phyloP scores from a whole-genome alignment of 371 early-diverging fungal species.

The Zancudomyces culisetae region DNA sequence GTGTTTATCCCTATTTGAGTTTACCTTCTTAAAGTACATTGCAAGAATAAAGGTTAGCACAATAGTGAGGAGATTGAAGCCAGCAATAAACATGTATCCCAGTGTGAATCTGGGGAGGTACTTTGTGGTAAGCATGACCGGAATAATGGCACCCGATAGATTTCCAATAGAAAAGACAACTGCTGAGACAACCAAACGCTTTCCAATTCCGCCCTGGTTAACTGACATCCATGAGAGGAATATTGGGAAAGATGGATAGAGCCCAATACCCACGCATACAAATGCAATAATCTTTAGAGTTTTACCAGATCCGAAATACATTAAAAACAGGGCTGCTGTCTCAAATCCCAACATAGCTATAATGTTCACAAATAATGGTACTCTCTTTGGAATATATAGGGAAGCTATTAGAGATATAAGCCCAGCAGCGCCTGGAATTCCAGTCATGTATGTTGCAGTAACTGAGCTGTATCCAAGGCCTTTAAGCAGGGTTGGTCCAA shows the following conservation, averaged over 20 bases:
- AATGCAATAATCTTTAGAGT: no score
- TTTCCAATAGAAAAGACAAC: not conserved
- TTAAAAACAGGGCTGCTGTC: not conserved
- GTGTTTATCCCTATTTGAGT: not conserved
- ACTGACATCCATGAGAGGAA: not conserved
- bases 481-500: slow-evolving; percentile 5
- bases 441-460: not conserved
- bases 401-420: not conserved
- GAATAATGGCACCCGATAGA: not conserved
- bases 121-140: not conserved
- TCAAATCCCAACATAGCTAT: not conserved
- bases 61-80: not conserved
- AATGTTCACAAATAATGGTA: not conserved
- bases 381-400: not conserved
- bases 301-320: not conserved
- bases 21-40: not conserved
- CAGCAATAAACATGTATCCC: not conserved
- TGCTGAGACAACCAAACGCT: not conserved
- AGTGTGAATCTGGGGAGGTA: not conserved
- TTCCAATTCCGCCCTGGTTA: not conserved
- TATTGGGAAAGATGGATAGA: not conserved
- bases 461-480: not conserved
- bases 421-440: slow-evolving; percentile 3
- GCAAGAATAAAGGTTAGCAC: not conserved
- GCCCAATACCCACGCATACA: not conserved